Evolutionary conservation across 208 protist species (phyloP), one percentile per base, ranked within the genome.

Genomic region (Leishmania amazonensis): DNA sequence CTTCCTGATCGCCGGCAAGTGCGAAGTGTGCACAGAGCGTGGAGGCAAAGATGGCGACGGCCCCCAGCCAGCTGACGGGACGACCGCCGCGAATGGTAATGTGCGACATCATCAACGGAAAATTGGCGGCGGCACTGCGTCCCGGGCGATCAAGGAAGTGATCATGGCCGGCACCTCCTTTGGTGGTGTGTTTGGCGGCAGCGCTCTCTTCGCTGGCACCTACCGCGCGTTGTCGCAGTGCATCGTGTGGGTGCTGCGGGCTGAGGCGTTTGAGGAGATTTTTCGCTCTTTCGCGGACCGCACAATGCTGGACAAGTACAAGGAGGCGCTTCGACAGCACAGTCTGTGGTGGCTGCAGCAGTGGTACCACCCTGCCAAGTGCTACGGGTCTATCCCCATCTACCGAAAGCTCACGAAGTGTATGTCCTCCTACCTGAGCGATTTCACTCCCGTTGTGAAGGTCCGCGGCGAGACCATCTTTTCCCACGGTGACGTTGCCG

Each of bases 1-100:
- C 87, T 92, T 98, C 79, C 88, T 97, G 62, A 89, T 96, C 53
- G 91, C 92, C 2, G 95, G 95, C 72, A 95, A 92, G 80, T 95
- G 91, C 73, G 88, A 93, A 38, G 88, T 91, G 75, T 81, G 76
- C 77, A 71, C 57, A 0, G 88, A 94, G 38, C 64, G 79, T 38
- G 70, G 80, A 57, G 15, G 45, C 35, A 74, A 53, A 2, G 76
- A 74, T 38, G 47, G 45, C 38, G 51, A 45, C 51, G 51, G 19
- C 45, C 40, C 60, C 40, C 75, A 82, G 21, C 35, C 28, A 45
- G 75, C 68, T 40, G 51, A 53, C 7, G 65, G 40, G 40, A 35
- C 19, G 35, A 83, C 51, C 60, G 67, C 65, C 35, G 58, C 38
- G 28, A 1, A 47, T 42, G 78, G 21, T 53, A 15, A 42, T 79